A percentile compares a stretch with the other conserved stretches of the same genome.
Conservation (phyloP, 148 eudicot genomes). For the Polygonum aviculare region DNA sequence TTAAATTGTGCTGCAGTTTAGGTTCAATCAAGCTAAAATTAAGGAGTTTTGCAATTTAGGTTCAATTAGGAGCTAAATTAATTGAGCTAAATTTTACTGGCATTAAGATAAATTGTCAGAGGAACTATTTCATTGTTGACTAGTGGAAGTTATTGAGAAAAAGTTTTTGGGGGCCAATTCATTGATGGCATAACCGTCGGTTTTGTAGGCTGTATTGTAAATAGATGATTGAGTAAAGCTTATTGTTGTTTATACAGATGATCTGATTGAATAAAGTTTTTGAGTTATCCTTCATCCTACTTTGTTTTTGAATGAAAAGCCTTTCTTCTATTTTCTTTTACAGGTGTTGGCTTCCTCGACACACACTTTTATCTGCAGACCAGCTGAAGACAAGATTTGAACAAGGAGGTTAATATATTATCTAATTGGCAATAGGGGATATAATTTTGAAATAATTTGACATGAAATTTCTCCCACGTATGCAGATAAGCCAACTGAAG, state of each 20-base stretch:
- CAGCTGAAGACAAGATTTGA: slow-evolving; percentile 74
- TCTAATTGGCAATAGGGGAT: neutral
- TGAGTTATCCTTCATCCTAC: neutral
- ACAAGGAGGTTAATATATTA: slow-evolving; percentile 41
- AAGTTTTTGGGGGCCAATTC: neutral
- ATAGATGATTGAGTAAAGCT: too few species aligned
- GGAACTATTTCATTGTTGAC: neutral
- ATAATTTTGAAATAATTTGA: neutral
- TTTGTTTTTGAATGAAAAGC: neutral
- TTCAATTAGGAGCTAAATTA: too few species aligned
- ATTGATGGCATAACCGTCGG: slow-evolving; percentile 53
- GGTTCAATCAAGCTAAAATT: too few species aligned
- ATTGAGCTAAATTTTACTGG: neutral
- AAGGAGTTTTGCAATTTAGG: too few species aligned
- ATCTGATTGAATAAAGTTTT: too few species aligned
- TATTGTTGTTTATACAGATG: too few species aligned
- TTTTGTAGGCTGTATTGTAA: slow-evolving; percentile 15
- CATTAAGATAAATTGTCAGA: neutral
- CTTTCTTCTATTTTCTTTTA: slow-evolving; percentile 12
- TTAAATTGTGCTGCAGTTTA: too few species aligned
- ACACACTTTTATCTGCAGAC: slow-evolving; percentile 55
- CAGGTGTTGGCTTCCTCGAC: slow-evolving; percentile 78
- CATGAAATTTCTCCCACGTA: slow-evolving; percentile 1
- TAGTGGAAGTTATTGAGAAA: neutral
- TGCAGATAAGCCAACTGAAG: slow-evolving; percentile 74